These are phyloP conservation scores for Fusarium sarcochroum DNA, from an alignment of 2,329 filamentous ascomycete species.

Conservation along the genomic window DNA sequence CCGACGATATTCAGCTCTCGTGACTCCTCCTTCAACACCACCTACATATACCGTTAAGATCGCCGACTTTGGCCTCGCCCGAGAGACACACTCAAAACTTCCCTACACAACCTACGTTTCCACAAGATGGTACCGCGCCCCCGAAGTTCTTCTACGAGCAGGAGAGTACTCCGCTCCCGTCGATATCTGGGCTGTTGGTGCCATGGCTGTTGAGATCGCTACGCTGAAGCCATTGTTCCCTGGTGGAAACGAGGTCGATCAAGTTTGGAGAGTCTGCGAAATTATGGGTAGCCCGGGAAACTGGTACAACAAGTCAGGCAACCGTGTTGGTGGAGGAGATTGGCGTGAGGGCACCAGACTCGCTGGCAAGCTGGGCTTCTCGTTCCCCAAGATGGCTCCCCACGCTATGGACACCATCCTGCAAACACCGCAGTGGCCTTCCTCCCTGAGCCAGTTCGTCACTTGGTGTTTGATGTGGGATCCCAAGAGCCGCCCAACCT, in stretches of 20 bases:
- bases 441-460: conserved; percentile 89
- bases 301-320: conserved; percentile 95
- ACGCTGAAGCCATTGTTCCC: conserved; percentile 97
- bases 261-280: conserved; percentile 98
- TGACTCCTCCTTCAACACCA: conserved; percentile 95
- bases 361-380: conserved; percentile 96
- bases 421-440: conserved; percentile 90
- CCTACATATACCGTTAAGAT: conserved; percentile 97
- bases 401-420: conserved; percentile 96
- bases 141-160: conserved; percentile 92
- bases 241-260: conserved; percentile 97
- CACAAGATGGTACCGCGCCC: conserved; percentile 97
- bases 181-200: conserved; percentile 98
- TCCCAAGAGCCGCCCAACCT: conserved; percentile 90
- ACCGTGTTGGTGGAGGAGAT: conserved; percentile 91
- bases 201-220: conserved; percentile 98
- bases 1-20: conserved; percentile 90
- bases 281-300: conserved; percentile 99
- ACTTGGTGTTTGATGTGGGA: conserved; percentile 99
- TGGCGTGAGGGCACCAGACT: conserved; percentile 96
- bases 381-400: conserved; percentile 99
- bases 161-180: conserved; percentile 98
- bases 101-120: conserved; percentile 99
- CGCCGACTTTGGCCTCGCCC: conserved; percentile 96
- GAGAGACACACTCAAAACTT: conserved; percentile 95